These are phyloP conservation scores for Aspergillus puulaauensis DNA, from an alignment of 2,329 filamentous ascomycete genomes.

Conservation along the genomic window DNA sequence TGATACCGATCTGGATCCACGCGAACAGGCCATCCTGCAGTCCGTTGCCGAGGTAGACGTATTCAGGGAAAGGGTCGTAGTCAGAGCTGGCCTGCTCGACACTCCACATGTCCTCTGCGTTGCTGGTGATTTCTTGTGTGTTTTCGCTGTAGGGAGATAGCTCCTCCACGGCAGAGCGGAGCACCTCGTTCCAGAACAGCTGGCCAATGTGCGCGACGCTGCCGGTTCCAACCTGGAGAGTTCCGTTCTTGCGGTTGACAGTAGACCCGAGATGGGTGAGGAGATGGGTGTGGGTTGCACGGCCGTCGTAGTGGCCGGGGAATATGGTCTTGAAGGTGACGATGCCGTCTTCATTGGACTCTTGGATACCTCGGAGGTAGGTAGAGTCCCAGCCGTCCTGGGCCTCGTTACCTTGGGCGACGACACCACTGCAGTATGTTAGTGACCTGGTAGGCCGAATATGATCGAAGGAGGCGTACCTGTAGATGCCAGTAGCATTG, in stretches of 20 bases:
- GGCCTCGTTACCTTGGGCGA: constrained; percentile 28
- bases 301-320: constrained; percentile 49
- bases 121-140: constrained; percentile 36
- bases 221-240: constrained; percentile 43
- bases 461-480: constrained; percentile 22
- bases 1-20: constrained; percentile 52
- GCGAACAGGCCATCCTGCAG: constrained; percentile 49
- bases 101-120: constrained; percentile 46
- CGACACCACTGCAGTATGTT: constrained; percentile 24
- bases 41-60: constrained; percentile 52
- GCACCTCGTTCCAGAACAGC: constrained; percentile 51
- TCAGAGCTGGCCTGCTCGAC: constrained; percentile 42
- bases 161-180: constrained; percentile 44
- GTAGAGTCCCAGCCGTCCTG: constrained; percentile 38
- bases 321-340: constrained; percentile 50
- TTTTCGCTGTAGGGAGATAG: constrained; percentile 39
- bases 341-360: constrained; percentile 49
- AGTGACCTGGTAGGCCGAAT: constrained; percentile 4
- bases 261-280: constrained; percentile 43
- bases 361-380: constrained; percentile 51
- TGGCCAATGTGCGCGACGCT: constrained; percentile 51
- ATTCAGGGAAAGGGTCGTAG: constrained; percentile 56
- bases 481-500: constrained; percentile 50
- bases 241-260: constrained; percentile 44
- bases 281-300: constrained; percentile 52